These are phyloP conservation scores for Sphaerobolus stellatus DNA, from an alignment of 1,284 basidiomycete genomes.

Conservation along the genomic window DNA sequence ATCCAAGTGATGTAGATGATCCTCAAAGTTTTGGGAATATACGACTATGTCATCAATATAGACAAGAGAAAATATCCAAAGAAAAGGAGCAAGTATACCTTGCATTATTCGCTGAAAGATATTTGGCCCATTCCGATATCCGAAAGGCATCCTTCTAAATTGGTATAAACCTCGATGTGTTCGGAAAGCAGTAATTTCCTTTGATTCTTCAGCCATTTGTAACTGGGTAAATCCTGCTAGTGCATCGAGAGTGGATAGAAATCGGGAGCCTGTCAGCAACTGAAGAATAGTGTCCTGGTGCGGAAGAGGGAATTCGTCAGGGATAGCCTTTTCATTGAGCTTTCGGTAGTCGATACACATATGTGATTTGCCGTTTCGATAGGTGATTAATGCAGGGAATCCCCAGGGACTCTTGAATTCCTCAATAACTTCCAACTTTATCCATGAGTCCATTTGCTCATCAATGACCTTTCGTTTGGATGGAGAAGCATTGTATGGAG, in stretches of 20 bases:
- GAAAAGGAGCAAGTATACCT: conserved; percentile 33
- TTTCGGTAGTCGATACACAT: too few species aligned
- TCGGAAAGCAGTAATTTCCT: conserved; percentile 28
- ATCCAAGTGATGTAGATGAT: conserved; percentile 20
- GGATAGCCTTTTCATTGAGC: too few species aligned
- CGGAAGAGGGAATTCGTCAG: too few species aligned
- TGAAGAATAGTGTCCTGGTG: too few species aligned
- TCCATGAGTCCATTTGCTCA: too few species aligned
- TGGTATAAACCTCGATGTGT: conserved; percentile 26
- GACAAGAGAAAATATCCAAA: conserved; percentile 25
- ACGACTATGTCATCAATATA: conserved; percentile 27
- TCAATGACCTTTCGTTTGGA: too few species aligned
- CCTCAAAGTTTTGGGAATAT: conserved; percentile 17
- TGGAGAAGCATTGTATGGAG: too few species aligned
- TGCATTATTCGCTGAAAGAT: conserved; percentile 43
- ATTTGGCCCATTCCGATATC: conserved; percentile 3
- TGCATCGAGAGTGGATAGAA: conserved; percentile 29
- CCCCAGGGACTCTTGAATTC: too few species aligned
- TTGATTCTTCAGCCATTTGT: conserved; percentile 19
- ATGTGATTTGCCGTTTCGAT: too few species aligned
- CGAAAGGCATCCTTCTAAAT: conserved; percentile 5
- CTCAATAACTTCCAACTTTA: too few species aligned
- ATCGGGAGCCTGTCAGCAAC: too few species aligned
- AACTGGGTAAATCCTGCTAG: conserved; percentile 33
- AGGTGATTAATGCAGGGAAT: too few species aligned